Percentiles rank a stretch among this genome's conserved stretches.
Conservation (phyloP, 2,329 filamentous ascomycete genomes). For the Penicillium brevicompactum region DNA sequence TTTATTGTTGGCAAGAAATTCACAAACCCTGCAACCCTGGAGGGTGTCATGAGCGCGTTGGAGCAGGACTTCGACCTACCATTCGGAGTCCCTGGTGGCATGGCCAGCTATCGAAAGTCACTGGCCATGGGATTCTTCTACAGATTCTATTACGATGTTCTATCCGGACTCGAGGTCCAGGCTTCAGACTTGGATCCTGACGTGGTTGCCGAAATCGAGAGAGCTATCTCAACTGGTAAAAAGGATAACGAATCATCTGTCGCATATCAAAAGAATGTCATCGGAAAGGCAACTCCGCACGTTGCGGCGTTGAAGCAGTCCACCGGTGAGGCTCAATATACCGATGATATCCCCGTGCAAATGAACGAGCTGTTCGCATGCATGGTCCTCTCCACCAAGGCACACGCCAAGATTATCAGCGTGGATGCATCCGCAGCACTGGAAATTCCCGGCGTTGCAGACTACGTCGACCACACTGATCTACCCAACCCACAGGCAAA, state of each 20-base stretch:
- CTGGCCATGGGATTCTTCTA: constrained; percentile 95
- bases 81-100: constrained; percentile 92
- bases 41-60: constrained; percentile 87
- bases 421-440: constrained; percentile 76
- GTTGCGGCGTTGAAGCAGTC: constrained; percentile 91
- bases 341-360: constrained; percentile 85
- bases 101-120: constrained; percentile 94
- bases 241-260: constrained; percentile 75
- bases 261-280: constrained; percentile 77
- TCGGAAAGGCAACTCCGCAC: constrained; percentile 85
- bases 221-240: constrained; percentile 76
- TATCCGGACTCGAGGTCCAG: constrained; percentile 58
- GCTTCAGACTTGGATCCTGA: constrained; percentile 66
- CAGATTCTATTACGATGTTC: constrained; percentile 89
- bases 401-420: constrained; percentile 79
- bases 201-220: constrained; percentile 80
- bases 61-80: constrained; percentile 84
- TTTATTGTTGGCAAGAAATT: constrained; percentile 78
- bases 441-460: constrained; percentile 81
- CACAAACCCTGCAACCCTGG: constrained; percentile 78
- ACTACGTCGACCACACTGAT: constrained; percentile 81
- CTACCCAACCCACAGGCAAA: constrained; percentile 79
- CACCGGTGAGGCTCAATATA: constrained; percentile 93
- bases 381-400: constrained; percentile 82
- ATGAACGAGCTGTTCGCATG: constrained; percentile 89